Evolutionary conservation across 306 rosid genomes (phyloP).

Genomic region (Trifolium pratense): DNA sequence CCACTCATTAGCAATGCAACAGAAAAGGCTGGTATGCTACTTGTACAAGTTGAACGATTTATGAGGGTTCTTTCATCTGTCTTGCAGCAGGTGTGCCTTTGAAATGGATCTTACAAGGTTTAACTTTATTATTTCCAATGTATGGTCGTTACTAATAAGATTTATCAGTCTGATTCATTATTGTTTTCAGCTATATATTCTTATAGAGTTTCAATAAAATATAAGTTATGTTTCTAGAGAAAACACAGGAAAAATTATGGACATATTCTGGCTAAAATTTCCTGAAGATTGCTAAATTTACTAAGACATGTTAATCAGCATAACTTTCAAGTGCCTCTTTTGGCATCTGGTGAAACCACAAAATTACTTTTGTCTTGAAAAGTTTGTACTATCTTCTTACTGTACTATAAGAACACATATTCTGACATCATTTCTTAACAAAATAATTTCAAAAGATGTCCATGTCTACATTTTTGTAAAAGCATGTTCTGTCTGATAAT

Average conservation of each 20-base stretch:
- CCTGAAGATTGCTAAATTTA: constrained; percentile 10
- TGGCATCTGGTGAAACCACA: constrained; percentile 17
- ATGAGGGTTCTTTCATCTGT: constrained; percentile 92
- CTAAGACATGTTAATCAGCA: constrained; percentile 5
- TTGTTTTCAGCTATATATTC: constrained; percentile 23
- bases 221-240: constrained; percentile 22
- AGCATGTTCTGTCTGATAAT: constrained; percentile 29
- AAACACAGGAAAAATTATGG: constrained; percentile 10
- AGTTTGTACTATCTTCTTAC: not conserved
- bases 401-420: constrained; percentile 17
- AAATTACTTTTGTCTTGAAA: constrained; percentile 11
- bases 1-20: constrained; percentile 71
- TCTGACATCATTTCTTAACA: constrained; percentile 25
- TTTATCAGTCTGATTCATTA: not conserved
- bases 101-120: constrained; percentile 24
- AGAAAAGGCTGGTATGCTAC: constrained; percentile 94
- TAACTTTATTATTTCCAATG: constrained; percentile 33
- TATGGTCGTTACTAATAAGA: constrained; percentile 26
- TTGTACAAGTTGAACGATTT: constrained; percentile 93
- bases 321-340: constrained; percentile 34
- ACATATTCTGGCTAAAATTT: constrained; percentile 21
- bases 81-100: constrained; percentile 83
- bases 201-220: constrained; percentile 13
- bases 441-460: constrained; percentile 21
- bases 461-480: not conserved